These are phyloP conservation scores for Apiospora phragmitis DNA, from an alignment of 2,329 filamentous ascomycete genomes.

Conservation along the genomic window DNA sequence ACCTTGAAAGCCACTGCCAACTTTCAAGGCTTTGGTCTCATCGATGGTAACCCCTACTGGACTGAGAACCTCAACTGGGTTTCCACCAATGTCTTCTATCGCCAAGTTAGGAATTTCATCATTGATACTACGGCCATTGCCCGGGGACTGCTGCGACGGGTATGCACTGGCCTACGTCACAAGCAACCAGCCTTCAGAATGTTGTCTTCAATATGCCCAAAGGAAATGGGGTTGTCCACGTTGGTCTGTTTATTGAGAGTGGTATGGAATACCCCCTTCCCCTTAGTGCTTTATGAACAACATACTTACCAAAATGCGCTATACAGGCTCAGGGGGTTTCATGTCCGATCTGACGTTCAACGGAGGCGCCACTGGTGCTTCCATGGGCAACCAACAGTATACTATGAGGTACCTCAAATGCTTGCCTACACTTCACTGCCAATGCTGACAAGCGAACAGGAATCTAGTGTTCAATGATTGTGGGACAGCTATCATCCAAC, in stretches of 20 bases:
- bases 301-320: slow-evolving; percentile 18
- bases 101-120: slow-evolving; percentile 65
- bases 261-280: slow-evolving; percentile 25
- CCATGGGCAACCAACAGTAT: slow-evolving; percentile 70
- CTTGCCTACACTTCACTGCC: not conserved
- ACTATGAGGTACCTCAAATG: slow-evolving; percentile 45
- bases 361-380: slow-evolving; percentile 60
- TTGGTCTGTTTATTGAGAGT: slow-evolving; percentile 35
- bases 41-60: slow-evolving; percentile 57
- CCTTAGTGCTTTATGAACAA: not conserved
- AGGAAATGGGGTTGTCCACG: slow-evolving; percentile 28
- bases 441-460: slow-evolving; percentile 25
- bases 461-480: slow-evolving; percentile 67
- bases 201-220: slow-evolving; percentile 47
- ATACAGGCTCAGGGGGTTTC: slow-evolving; percentile 38
- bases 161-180: slow-evolving; percentile 66
- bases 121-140: slow-evolving; percentile 50
- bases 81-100: slow-evolving; percentile 62
- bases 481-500: slow-evolving; percentile 65
- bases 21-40: slow-evolving; percentile 57
- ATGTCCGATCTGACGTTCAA: slow-evolving; percentile 63
- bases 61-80: slow-evolving; percentile 38
- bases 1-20: slow-evolving; percentile 52
- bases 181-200: slow-evolving; percentile 55
- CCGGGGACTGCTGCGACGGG: slow-evolving; percentile 36